phyloP scores from a whole-genome alignment of 208 protist genomes.

The Crithidia bombi region DNA sequence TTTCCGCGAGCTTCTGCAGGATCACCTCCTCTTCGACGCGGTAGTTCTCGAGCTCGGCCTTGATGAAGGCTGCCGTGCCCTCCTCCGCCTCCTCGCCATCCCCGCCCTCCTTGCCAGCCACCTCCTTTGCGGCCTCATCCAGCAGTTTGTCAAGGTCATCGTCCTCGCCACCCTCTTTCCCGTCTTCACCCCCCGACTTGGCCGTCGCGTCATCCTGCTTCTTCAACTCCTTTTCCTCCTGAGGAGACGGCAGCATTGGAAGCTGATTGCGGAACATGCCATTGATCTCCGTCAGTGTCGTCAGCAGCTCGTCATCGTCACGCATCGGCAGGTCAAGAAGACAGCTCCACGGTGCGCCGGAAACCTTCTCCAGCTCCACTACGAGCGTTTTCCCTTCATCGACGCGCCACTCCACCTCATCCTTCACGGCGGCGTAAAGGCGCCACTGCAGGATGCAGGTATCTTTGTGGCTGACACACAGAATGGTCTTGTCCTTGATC shows the following conservation, averaged over 20 bases:
- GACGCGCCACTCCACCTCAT: slow-evolving; percentile 86
- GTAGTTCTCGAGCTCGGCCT: slow-evolving; percentile 82
- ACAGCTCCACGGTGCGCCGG: slow-evolving; percentile 63
- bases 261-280: slow-evolving; percentile 71
- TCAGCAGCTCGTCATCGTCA: slow-evolving; percentile 60
- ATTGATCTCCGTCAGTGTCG: slow-evolving; percentile 57
- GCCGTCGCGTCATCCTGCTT: slow-evolving; percentile 26
- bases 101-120: slow-evolving; percentile 29
- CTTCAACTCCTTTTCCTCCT: slow-evolving; percentile 30
- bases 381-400: slow-evolving; percentile 63
- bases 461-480: slow-evolving; percentile 73
- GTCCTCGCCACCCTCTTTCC: slow-evolving; percentile 35
- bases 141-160: slow-evolving; percentile 80
- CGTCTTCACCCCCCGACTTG: slow-evolving; percentile 34
- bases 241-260: slow-evolving; percentile 54
- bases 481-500: slow-evolving; percentile 77
- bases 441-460: slow-evolving; percentile 84
- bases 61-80: slow-evolving; percentile 47
- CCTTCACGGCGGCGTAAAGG: slow-evolving; percentile 69
- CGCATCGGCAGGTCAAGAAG: slow-evolving; percentile 79
- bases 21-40: slow-evolving; percentile 74
- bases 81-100: slow-evolving; percentile 40
- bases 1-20: slow-evolving; percentile 61
- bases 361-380: slow-evolving; percentile 76
- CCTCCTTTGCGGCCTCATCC: slow-evolving; percentile 80